These are phyloP conservation scores for Tricholoma flavovirens DNA, from an alignment of 768 basidiomycete genomes.

Conservation along the genomic window DNA sequence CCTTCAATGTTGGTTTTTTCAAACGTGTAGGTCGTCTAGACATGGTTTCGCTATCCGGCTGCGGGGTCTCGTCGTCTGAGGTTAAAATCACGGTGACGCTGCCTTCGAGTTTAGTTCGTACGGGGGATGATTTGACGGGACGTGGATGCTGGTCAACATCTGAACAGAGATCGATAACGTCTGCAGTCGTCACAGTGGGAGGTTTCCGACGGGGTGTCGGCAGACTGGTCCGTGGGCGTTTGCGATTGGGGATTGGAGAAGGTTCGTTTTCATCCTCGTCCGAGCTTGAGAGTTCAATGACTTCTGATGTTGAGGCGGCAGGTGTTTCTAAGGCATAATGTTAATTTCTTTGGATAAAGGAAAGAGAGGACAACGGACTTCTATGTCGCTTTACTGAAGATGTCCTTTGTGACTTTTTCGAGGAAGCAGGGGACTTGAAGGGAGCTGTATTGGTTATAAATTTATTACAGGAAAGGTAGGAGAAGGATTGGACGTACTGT, in stretches of 20 bases:
- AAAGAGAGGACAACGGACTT: slow-evolving; percentile 1
- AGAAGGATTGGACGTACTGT: not conserved
- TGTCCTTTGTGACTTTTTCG: not conserved
- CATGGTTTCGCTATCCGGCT: not conserved
- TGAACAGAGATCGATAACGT: slow-evolving; percentile 10
- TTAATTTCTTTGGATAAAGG: not conserved
- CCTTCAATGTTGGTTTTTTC: not conserved
- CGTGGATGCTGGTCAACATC: not conserved
- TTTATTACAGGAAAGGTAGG: not conserved
- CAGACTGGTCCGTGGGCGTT: not conserved
- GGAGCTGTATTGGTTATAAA: not conserved
- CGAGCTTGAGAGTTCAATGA: slow-evolving; percentile 7
- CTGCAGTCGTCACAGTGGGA: not conserved
- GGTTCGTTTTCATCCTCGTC: slow-evolving; percentile 4
- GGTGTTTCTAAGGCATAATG: not conserved
- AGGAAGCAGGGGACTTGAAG: not conserved
- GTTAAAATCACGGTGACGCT: not conserved
- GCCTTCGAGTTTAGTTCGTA: not conserved
- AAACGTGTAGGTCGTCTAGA: not conserved
- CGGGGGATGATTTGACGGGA: not conserved
- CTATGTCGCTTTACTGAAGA: not conserved
- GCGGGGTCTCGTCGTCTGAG: not conserved
- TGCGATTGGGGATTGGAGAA: not conserved
- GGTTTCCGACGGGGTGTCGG: not conserved
- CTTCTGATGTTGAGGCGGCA: not conserved